Evolutionary conservation across 2,329 filamentous ascomycete species (phyloP).

Genomic region (Cercospora citrullina): DNA sequence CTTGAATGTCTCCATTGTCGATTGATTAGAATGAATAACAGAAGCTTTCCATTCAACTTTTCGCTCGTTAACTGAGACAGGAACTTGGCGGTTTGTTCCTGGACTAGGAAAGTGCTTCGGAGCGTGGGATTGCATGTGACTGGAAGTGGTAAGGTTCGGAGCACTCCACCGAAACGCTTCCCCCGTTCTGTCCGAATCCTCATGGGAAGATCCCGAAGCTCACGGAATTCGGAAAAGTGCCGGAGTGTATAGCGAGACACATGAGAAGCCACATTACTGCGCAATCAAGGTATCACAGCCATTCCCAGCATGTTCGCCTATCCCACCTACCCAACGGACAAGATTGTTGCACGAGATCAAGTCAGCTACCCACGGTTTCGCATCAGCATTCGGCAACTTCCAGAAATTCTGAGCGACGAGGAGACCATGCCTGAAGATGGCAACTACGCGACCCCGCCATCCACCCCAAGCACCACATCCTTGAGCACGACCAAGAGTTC

Average conservation of each 20-base stretch:
- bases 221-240: not conserved
- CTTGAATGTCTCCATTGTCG: not conserved
- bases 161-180: not conserved
- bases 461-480: not conserved
- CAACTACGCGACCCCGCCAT: not conserved
- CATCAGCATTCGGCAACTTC: not conserved
- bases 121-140: not conserved
- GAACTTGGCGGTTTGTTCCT: too few relatives aligned
- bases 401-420: not conserved
- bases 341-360: not conserved
- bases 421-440: not conserved
- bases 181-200: not conserved
- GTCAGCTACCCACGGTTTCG: not conserved
- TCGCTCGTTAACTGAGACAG: not conserved
- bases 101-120: not conserved
- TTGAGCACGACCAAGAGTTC: not conserved
- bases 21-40: not conserved
- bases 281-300: not conserved
- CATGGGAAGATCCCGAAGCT: not conserved
- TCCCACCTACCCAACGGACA: not conserved
- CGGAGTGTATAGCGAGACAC: not conserved
- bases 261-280: not conserved
- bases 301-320: not conserved
- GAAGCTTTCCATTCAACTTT: not conserved
- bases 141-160: not conserved